Conservation (phyloP, 2,329 filamentous ascomycete genomes). For the Sporothrix humicola region DNA sequence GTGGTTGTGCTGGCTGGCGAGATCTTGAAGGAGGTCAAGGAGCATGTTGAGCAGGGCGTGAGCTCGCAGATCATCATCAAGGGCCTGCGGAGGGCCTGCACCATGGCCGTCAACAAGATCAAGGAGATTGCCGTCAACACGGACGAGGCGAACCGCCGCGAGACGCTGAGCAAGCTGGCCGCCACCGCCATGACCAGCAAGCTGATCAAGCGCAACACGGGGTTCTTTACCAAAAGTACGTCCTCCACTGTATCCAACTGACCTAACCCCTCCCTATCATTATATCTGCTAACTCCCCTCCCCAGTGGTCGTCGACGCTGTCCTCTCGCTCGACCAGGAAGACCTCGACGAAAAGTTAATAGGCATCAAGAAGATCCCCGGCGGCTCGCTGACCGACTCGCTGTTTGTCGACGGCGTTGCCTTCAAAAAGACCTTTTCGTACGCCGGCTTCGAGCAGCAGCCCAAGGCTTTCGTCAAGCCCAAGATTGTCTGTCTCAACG, state of each 20-base stretch:
- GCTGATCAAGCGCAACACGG: slow-evolving; percentile 94
- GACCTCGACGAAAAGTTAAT: slow-evolving; percentile 98
- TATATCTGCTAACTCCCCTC: background rate
- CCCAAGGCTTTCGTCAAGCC: slow-evolving; percentile 93
- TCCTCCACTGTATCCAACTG: background rate
- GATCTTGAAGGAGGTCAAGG: slow-evolving; percentile 95
- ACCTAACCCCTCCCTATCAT: background rate
- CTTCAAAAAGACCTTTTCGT: slow-evolving; percentile 99
- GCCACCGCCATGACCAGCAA: slow-evolving; percentile 99
- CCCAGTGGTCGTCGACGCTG: slow-evolving; percentile 91
- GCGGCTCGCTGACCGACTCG: slow-evolving; percentile 93
- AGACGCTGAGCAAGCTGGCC: slow-evolving; percentile 87
- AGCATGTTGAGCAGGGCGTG: slow-evolving; percentile 94
- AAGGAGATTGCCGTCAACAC: slow-evolving; percentile 95
- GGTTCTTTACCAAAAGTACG: slow-evolving; percentile 90
- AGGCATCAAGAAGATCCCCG: slow-evolving; percentile 96
- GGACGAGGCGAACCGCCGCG: slow-evolving; percentile 79
- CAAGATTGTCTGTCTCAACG: slow-evolving; percentile 96
- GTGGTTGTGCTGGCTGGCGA: slow-evolving; percentile 98
- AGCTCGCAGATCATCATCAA: slow-evolving; percentile 98
- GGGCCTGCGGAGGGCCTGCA: slow-evolving; percentile 83
- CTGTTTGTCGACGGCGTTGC: slow-evolving; percentile 97
- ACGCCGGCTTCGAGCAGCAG: slow-evolving; percentile 98
- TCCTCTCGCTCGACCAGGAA: slow-evolving; percentile 92
- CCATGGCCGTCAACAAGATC: slow-evolving; percentile 97